Evolutionary conservation across 2,329 filamentous ascomycete genomes (phyloP).

Genomic region (Talaromyces sp.): DNA sequence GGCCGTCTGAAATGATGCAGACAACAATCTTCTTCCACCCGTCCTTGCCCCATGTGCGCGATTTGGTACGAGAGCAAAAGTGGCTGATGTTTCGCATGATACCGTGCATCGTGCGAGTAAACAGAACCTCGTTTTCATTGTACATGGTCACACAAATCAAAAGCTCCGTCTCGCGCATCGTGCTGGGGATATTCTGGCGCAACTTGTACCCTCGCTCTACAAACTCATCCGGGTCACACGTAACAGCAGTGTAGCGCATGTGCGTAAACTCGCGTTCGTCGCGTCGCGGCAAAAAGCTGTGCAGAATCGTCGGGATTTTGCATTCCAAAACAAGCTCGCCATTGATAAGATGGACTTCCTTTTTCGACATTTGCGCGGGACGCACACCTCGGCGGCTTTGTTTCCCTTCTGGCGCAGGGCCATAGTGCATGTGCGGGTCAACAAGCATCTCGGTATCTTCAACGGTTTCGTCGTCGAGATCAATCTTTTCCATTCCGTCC

Average conservation of each 20-base stretch:
- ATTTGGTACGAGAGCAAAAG: constrained; percentile 88
- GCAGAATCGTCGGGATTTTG: constrained; percentile 97
- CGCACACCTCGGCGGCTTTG: constrained; percentile 85
- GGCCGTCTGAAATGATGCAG: constrained; percentile 90
- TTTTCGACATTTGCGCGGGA: constrained; percentile 80
- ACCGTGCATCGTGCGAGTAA: constrained; percentile 96
- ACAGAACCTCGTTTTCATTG: constrained; percentile 95
- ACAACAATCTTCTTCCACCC: constrained; percentile 99
- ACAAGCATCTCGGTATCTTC: constrained; percentile 59
- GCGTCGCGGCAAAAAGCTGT: constrained; percentile 89
- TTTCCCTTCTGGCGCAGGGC: constrained; percentile 76
- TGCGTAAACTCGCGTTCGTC: constrained; percentile 97
- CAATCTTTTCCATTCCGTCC: constrained; percentile 35
- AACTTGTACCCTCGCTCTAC: constrained; percentile 83
- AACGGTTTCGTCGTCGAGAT: constrained; percentile 39
- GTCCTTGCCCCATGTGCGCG: constrained; percentile 90
- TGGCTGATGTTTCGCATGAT: constrained; percentile 98
- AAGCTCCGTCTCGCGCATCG: constrained; percentile 82
- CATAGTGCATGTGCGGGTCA: constrained; percentile 64
- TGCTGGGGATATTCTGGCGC: constrained; percentile 81
- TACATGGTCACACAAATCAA: constrained; percentile 99
- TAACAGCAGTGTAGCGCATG: constrained; percentile 98
- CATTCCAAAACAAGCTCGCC: constrained; percentile 96
- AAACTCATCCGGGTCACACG: constrained; percentile 93
- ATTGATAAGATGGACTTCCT: constrained; percentile 94